These are phyloP conservation scores for Medicago arabica DNA, from an alignment of 306 rosid genomes.

Conservation along the genomic window DNA sequence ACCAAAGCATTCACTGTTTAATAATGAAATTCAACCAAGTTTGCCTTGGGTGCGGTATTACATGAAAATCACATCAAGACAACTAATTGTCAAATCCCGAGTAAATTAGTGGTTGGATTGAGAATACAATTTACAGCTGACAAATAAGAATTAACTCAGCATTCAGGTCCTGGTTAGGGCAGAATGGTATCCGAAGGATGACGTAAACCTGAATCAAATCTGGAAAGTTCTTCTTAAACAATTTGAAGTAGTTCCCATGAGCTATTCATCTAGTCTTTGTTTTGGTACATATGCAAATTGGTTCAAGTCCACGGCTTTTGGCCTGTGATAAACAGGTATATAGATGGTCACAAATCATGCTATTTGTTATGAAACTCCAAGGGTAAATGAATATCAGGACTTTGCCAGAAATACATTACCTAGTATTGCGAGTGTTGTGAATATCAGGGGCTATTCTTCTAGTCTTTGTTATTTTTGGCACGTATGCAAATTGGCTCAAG, in stretches of 20 bases:
- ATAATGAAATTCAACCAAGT: constrained; percentile 35
- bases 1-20: constrained; percentile 39
- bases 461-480: constrained; percentile 56
- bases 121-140: constrained; percentile 42
- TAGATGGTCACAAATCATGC: constrained; percentile 36
- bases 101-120: constrained; percentile 26
- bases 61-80: constrained; percentile 1
- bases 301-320: constrained; percentile 54
- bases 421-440: constrained; percentile 49
- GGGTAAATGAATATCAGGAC: constrained; percentile 37
- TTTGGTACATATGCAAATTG: constrained; percentile 65
- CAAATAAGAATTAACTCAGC: constrained; percentile 25
- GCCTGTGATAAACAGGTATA: constrained; percentile 44
- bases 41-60: constrained; percentile 35
- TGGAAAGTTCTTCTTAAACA: constrained; percentile 28
- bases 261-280: constrained; percentile 48
- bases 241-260: constrained; percentile 43
- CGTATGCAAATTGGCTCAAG: constrained; percentile 59
- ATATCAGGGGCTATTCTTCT: constrained; percentile 52
- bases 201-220: constrained; percentile 25
- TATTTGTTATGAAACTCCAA: constrained; percentile 26
- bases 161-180: constrained; percentile 29
- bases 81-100: constrained; percentile 3
- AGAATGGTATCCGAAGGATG: constrained; percentile 38
- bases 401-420: constrained; percentile 50